A percentile compares a stretch with the other conserved stretches of the same genome.
Evolutionary conservation across 2,329 filamentous ascomycete genomes (phyloP).

Genomic region (Paraconiothyrium brasiliense): DNA sequence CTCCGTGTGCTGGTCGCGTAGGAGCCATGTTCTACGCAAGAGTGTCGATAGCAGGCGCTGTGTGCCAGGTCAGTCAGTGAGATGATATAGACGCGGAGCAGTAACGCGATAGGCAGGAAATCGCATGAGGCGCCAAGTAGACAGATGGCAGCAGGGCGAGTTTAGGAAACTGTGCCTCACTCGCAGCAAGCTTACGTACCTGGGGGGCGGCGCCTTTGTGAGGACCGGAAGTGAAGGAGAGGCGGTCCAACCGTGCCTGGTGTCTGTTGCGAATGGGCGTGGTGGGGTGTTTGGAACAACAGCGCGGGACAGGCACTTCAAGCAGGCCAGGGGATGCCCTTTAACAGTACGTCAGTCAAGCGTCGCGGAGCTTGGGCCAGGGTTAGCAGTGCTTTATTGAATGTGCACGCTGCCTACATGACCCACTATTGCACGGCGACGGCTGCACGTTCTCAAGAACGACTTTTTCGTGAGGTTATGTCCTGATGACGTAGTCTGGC

Average conservation of each 20-base stretch:
- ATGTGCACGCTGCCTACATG: conserved; percentile 3
- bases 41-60: conserved; percentile 32
- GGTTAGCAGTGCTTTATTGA: conserved; percentile 3
- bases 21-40: conserved; percentile 36
- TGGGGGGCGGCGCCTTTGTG: not conserved
- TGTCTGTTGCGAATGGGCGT: not conserved
- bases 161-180: not conserved
- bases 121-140: conserved; percentile 9
- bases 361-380: conserved; percentile 17
- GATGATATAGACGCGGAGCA: conserved; percentile 5
- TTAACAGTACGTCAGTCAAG: conserved; percentile 18
- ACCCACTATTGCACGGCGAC: conserved; percentile 15
- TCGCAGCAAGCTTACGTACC: conserved; percentile 9
- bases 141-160: not conserved
- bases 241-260: conserved; percentile 4
- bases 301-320: not conserved
- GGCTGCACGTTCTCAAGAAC: conserved; percentile 3
- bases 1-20: conserved; percentile 24
- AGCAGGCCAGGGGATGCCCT: not conserved
- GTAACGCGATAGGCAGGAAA: not conserved
- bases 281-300: conserved; percentile 9
- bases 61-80: conserved; percentile 23
- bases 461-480: conserved; percentile 14
- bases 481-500: conserved; percentile 16
- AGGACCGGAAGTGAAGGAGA: not conserved